Percentiles rank a stretch among this genome's conserved stretches.
Evolutionary conservation across 805 yeast genomes (phyloP).

Genomic region (Saccharomycopsis malanga): DNA sequence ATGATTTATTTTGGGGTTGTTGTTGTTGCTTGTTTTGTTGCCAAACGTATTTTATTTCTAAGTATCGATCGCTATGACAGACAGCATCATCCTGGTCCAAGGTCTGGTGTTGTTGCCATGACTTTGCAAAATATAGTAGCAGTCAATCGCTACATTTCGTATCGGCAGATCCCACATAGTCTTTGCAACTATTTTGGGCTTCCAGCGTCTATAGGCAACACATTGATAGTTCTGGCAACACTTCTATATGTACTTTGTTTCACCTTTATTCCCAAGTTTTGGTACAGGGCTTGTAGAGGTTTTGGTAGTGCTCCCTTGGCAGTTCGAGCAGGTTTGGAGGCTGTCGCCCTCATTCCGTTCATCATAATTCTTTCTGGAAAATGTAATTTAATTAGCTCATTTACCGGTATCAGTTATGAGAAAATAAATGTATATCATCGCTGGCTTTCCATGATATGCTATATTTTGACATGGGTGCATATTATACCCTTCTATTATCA

Average conservation of each 20-base stretch:
- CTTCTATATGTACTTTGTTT: constrained; percentile 31
- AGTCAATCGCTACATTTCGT: constrained; percentile 28
- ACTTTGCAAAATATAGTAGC: constrained; percentile 25
- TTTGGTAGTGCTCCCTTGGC: constrained; percentile 58
- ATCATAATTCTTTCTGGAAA: constrained; percentile 46
- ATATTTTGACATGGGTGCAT: constrained; percentile 38
- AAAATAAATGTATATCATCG: constrained; percentile 47
- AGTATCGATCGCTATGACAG: constrained; percentile 2
- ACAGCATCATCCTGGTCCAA: too few relatives aligned
- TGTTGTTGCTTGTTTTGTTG: not conserved
- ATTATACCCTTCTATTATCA: constrained; percentile 44
- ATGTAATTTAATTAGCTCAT: constrained; percentile 39
- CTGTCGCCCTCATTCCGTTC: constrained; percentile 45
- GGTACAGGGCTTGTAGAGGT: constrained; percentile 45
- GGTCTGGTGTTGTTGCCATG: too few relatives aligned
- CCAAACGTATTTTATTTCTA: constrained; percentile 3
- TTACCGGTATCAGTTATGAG: constrained; percentile 51
- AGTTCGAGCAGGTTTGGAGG: constrained; percentile 45
- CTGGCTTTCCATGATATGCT: constrained; percentile 35
- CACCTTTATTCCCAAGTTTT: constrained; percentile 39
- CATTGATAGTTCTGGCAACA: constrained; percentile 30
- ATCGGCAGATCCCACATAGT: constrained; percentile 29
- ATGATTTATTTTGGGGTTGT: constrained; percentile 8
- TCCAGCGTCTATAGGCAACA: constrained; percentile 32
- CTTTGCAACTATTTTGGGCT: constrained; percentile 33